Evolutionary conservation across 768 basidiomycete species (phyloP), one percentile per base, ranked within the genome.

Genomic region (Pleurotus salmoneostramineus): DNA sequence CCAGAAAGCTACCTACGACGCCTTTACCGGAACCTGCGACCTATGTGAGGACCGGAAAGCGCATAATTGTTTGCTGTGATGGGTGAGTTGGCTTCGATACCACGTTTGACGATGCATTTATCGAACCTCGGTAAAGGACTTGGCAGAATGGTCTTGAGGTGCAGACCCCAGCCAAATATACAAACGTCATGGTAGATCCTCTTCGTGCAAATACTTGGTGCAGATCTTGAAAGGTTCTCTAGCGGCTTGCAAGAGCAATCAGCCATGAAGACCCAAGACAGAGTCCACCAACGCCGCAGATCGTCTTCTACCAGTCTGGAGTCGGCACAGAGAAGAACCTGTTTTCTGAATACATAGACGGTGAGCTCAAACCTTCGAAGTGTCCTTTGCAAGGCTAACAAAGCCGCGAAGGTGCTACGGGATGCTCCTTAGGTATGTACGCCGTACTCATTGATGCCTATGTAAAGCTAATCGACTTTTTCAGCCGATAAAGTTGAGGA

Each of bases 381-480:
- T 40, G 45, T 42, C 43, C 47, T 43, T 12, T 11, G n/a, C n/a
- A n/a, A n/a, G n/a, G n/a, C n/a, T n/a, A n/a, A n/a, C n/a, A n/a
- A n/a, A n/a, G n/a, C n/a, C n/a, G n/a, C n/a, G n/a, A n/a, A 89
- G 89, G 86, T 14, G 77, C 81, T n/a, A 84, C 83, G 1, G 89
- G 88, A 21, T 77, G 74, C 46, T 78, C 81, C 42, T 69, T 91
- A 61, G 85, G 88, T 87, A 65, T 36, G 66, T 15, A 35, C 34
- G 36, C 31, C 42, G 27, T 34, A 43, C n/a, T 48, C 21, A 8
- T n/a, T 21, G 34, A 49, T 62, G 60, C 31, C 61, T 55, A 31
- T 8, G 33, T 17, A 49, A 56, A 27, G 59, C 46, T 15, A 7
- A n/a, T 56, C 14, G 33, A 40, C 35, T 27, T 14, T 35, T 50